Base-by-base conservation (phyloP, 2,329 filamentous ascomycete species). In the Xylaria digitata region DNA sequence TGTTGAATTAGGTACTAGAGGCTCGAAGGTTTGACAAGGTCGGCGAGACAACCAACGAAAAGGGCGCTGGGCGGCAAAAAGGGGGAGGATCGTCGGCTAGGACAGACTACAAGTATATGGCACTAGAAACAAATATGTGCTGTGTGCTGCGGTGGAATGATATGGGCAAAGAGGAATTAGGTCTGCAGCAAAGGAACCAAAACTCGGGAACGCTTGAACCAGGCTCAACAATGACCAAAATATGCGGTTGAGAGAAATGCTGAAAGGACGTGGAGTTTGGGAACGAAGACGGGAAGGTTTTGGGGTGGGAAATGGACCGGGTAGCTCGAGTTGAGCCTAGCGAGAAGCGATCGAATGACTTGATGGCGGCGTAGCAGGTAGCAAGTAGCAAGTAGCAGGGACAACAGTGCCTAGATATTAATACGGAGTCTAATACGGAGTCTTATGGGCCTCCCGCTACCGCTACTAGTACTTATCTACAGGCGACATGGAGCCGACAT, bases 201-300 rank as follows among this genome's bases (percentile, higher is more conserved):
- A 63, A 65, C 23, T 64, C 58, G 34, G 45, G 46, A 56, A 64
- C 54, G 53, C 65, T 59, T 32, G 53, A 62, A 60, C 49, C 34
- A 26, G 48, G 43, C 49, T 65, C 50, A 43, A 49, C 66, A 68
- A 68, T 48, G 57, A 66, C 59, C 37, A 67, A 60, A 61, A 65
- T 52, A 61, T 61, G 61, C 49, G 50, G 64, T 61, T 37, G 59
- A 52, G 67, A 67, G 61, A 66, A 5, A 40, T 70, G 67, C 65
- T 71, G 50, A 52, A 67, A 63, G 58, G 59, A 49, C 45, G 37
- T 23, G 45, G 56, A 69, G 65, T 61, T 63, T 70, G 69, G 61
- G 67, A 70, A 61, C 61, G 61, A 61, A 54, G 59, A 40, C 49
- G 61, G 68, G 56, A 66, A 46, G 60, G 63, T 65, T 68, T 56